Percentiles rank a stretch among this genome's conserved stretches.
phyloP scores from a whole-genome alignment of 495 filamentous ascomycete genomes.

The Elaphomyces granulatus region DNA sequence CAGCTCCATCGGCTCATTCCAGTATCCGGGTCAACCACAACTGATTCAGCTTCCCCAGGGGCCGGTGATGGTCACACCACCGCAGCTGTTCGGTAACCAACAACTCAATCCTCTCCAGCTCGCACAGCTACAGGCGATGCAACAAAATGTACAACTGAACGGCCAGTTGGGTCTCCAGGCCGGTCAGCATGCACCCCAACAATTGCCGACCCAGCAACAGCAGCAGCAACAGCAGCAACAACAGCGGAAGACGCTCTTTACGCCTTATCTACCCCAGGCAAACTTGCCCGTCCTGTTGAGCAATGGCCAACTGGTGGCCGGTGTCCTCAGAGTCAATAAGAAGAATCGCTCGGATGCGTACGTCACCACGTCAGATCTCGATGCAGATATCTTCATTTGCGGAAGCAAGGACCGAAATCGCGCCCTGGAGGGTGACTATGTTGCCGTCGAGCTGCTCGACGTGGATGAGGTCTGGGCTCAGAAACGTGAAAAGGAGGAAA shows the following conservation, averaged over 20 bases:
- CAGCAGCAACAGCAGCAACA: constrained; percentile 70
- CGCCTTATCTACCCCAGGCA: constrained; percentile 92
- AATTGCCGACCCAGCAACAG: constrained; percentile 34
- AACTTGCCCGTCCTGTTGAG: constrained; percentile 79
- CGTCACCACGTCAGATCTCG: constrained; percentile 83
- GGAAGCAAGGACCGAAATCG: constrained; percentile 97
- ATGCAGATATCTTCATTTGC: constrained; percentile 98
- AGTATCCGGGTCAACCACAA: constrained; percentile 84
- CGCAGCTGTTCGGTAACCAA: constrained; percentile 66
- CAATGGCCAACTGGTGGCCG: constrained; percentile 88
- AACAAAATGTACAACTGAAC: constrained; percentile 65
- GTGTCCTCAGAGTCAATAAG: constrained; percentile 96
- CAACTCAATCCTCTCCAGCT: constrained; percentile 83
- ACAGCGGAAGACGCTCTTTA: constrained; percentile 96
- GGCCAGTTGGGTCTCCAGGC: constrained; percentile 54
- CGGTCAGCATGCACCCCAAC: constrained; percentile 62
- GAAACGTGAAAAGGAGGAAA: constrained; percentile 98
- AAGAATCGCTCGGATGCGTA: constrained; percentile 98
- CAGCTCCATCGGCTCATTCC: constrained; percentile 71
- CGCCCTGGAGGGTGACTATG: constrained; percentile 87
- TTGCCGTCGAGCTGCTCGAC: constrained; percentile 90
- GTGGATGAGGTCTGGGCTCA: constrained; percentile 98
- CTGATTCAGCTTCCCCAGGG: constrained; percentile 74
- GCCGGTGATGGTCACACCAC: constrained; percentile 58
- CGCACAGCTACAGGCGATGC: constrained; percentile 80